Evolutionary conservation across 306 rosid genomes (phyloP).

Genomic region (Lathyrus tuberosus): DNA sequence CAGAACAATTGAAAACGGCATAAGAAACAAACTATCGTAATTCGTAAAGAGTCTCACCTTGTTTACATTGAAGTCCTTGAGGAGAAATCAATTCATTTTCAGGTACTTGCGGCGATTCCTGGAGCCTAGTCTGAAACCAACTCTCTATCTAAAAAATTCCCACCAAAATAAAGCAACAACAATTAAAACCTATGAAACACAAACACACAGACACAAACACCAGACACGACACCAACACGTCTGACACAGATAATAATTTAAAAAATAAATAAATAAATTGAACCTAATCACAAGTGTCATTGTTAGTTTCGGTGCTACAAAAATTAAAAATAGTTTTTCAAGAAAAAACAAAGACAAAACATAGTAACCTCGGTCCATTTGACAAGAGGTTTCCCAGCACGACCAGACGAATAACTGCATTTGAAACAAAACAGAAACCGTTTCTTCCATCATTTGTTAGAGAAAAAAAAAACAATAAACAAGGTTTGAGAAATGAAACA

Average conservation of each 20-base stretch:
- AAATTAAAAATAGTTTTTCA: no score
- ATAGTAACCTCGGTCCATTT: slow-evolving; percentile 75
- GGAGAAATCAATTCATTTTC: slow-evolving; percentile 40
- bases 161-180: slow-evolving; percentile 13
- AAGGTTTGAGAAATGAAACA: slow-evolving; percentile 39
- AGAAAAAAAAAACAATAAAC: background rate
- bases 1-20: slow-evolving; percentile 19
- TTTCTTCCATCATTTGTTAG: background rate
- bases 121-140: slow-evolving; percentile 73
- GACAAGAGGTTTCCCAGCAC: slow-evolving; percentile 85
- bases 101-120: slow-evolving; percentile 49
- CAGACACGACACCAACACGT: no score
- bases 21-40: slow-evolving; percentile 28
- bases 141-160: slow-evolving; percentile 56
- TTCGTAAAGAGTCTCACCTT: slow-evolving; percentile 43
- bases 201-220: no score
- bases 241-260: no score
- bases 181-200: background rate
- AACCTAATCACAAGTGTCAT: no score
- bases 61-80: slow-evolving; percentile 47
- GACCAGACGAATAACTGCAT: slow-evolving; percentile 80
- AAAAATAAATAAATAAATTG: no score
- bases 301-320: no score
- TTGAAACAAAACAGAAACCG: background rate
- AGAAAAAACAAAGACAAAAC: no score